Percentiles rank a stretch among this genome's conserved stretches.
These are phyloP conservation scores for Teratosphaeria viscida DNA, from an alignment of 2,329 filamentous ascomycete species.

Conservation along the genomic window DNA sequence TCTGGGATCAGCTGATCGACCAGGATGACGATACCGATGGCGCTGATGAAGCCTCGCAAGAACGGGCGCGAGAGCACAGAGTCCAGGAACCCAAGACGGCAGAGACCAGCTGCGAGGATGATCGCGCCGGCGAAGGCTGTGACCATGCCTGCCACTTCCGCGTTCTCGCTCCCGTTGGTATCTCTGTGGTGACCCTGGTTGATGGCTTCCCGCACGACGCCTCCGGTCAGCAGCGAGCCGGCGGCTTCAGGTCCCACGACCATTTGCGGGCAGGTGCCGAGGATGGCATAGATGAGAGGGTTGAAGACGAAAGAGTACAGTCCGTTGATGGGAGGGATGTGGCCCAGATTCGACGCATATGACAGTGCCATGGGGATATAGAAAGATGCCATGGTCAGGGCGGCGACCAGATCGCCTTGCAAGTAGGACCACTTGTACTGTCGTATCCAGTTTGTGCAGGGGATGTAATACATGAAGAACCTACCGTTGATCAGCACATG, in stretches of 20 bases:
- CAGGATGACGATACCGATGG: constrained; percentile 90
- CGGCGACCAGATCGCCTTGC: constrained; percentile 75
- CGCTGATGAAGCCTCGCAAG: constrained; percentile 88
- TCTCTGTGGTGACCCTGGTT: constrained; percentile 54
- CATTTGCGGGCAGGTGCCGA: constrained; percentile 88
- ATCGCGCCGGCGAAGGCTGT: constrained; percentile 80
- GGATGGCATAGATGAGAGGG: constrained; percentile 77
- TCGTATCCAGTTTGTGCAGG: constrained; percentile 77
- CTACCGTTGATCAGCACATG: constrained; percentile 33
- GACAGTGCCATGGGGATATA: constrained; percentile 97
- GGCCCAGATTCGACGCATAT: constrained; percentile 81
- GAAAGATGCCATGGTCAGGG: constrained; percentile 94
- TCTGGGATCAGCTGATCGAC: constrained; percentile 92
- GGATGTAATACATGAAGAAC: constrained; percentile 89
- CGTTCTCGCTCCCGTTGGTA: constrained; percentile 61
- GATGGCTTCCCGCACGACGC: constrained; percentile 69
- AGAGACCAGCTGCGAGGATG: constrained; percentile 77
- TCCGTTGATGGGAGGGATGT: constrained; percentile 86
- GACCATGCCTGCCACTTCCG: constrained; percentile 75
- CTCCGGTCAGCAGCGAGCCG: constrained; percentile 80
- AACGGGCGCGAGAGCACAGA: constrained; percentile 91
- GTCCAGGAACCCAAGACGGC: constrained; percentile 82
- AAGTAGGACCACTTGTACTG: constrained; percentile 79
- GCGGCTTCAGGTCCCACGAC: constrained; percentile 91
- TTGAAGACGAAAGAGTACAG: constrained; percentile 92